These are phyloP conservation scores for Ustilago vetiveriae DNA, from an alignment of 1,284 basidiomycete species.

Conservation along the genomic window DNA sequence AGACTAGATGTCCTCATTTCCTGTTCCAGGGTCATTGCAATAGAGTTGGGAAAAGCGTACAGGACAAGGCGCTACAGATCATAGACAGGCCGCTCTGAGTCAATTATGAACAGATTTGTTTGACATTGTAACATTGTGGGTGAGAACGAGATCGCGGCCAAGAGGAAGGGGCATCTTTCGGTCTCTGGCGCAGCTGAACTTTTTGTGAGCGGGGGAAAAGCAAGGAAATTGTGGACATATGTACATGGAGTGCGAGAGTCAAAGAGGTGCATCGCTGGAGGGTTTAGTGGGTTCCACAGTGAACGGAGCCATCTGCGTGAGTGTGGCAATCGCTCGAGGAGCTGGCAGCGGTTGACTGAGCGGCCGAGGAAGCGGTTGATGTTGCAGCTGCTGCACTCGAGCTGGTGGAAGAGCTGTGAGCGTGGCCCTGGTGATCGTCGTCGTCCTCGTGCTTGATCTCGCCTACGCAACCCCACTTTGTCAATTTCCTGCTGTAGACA, in stretches of 20 bases:
- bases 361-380: not conserved
- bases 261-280: no score
- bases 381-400: slow-evolving; percentile 1
- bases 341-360: not conserved
- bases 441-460: slow-evolving; percentile 5
- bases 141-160: no score
- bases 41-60: no score
- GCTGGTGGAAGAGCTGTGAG: not conserved
- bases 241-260: no score
- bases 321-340: slow-evolving; percentile 31
- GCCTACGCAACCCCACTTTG: slow-evolving; percentile 56
- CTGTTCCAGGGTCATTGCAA: no score
- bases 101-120: no score
- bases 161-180: not conserved
- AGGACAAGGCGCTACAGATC: no score
- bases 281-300: slow-evolving; percentile 35
- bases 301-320: slow-evolving; percentile 37
- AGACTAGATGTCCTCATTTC: no score
- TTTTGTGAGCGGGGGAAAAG: not conserved
- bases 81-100: no score
- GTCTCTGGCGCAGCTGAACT: not conserved
- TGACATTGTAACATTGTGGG: no score
- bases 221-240: no score
- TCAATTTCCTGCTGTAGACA: slow-evolving; percentile 67
- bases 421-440: not conserved